Conservation (phyloP, 2,329 filamentous ascomycete species). For the Mycosphaerelloides madeirae region DNA sequence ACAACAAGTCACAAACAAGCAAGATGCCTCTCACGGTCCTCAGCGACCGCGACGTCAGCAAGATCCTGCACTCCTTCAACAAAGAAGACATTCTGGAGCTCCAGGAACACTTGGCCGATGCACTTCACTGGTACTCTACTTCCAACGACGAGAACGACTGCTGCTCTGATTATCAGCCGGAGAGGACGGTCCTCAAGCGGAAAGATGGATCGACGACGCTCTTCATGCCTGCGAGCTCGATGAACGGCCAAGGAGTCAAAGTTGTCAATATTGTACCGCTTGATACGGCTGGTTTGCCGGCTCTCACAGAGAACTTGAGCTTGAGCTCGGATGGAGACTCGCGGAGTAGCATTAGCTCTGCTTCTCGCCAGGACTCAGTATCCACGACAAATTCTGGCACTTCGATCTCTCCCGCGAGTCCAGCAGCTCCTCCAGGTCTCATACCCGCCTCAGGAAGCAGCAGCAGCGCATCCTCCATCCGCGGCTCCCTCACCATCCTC, state of each 20-base stretch:
- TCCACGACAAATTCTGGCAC: slow-evolving; percentile 21
- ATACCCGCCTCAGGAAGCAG: slow-evolving; percentile 8
- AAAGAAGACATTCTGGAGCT: slow-evolving; percentile 55
- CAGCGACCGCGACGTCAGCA: slow-evolving; percentile 52
- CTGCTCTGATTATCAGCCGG: slow-evolving; percentile 57
- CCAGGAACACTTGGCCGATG: slow-evolving; percentile 55
- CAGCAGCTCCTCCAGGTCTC: slow-evolving; percentile 22
- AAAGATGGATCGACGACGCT: slow-evolving; percentile 59
- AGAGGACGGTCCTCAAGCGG: slow-evolving; percentile 56
- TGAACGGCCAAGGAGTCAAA: slow-evolving; percentile 59
- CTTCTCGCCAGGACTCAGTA: slow-evolving; percentile 28
- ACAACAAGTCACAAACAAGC: background rate
- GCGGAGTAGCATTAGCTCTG: slow-evolving; percentile 25
- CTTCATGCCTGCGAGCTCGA: slow-evolving; percentile 63
- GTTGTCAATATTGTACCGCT: slow-evolving; percentile 53
- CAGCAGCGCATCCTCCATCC: slow-evolving; percentile 39
- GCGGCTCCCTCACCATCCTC: slow-evolving; percentile 56
- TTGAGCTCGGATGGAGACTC: slow-evolving; percentile 21
- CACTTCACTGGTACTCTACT: slow-evolving; percentile 61
- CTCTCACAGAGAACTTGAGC: slow-evolving; percentile 23
- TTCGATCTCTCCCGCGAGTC: slow-evolving; percentile 16
- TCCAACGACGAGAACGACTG: slow-evolving; percentile 54
- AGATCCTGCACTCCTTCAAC: slow-evolving; percentile 51
- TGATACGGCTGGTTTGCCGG: slow-evolving; percentile 23
- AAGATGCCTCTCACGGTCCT: slow-evolving; percentile 59